A percentile compares a stretch with the other conserved stretches of the same genome.
phyloP scores from a whole-genome alignment of 495 filamentous ascomycete genomes.

The Penicillium lagena region DNA sequence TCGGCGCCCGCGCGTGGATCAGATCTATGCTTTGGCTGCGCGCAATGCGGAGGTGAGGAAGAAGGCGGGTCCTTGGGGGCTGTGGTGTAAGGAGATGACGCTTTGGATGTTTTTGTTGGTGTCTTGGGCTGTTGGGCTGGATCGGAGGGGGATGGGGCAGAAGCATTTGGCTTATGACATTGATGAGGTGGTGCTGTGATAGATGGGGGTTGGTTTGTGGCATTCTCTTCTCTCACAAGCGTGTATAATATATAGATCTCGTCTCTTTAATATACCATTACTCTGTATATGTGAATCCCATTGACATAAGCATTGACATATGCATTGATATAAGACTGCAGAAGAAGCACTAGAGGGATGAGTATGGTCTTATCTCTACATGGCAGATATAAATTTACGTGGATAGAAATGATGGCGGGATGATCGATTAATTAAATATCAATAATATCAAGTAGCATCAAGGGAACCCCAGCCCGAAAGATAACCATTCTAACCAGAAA shows the following conservation, averaged over 20 bases:
- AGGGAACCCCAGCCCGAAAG: too few relatives aligned
- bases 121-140: constrained; percentile 10
- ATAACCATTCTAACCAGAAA: background rate
- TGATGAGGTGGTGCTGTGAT: constrained; percentile 12
- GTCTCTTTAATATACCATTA: too few relatives aligned
- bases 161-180: constrained; percentile 25
- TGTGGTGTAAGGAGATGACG: constrained; percentile 22
- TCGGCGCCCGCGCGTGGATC: constrained; percentile 22
- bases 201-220: background rate
- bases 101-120: constrained; percentile 8
- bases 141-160: constrained; percentile 17
- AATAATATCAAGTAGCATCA: background rate
- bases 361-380: too few relatives aligned
- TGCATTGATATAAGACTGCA: too few relatives aligned
- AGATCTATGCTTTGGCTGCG: constrained; percentile 15
- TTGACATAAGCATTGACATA: too few relatives aligned
- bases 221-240: background rate
- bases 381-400: too few relatives aligned
- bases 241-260: too few relatives aligned
- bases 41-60: constrained; percentile 14
- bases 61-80: constrained; percentile 12
- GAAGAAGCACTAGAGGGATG: too few relatives aligned
- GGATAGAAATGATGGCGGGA: too few relatives aligned
- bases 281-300: too few relatives aligned
- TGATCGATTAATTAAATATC: too few relatives aligned